Evolutionary conservation across 208 protist genomes (phyloP), one percentile per base, ranked within the genome.

Genomic region (Leishmania martiniquensis): DNA sequence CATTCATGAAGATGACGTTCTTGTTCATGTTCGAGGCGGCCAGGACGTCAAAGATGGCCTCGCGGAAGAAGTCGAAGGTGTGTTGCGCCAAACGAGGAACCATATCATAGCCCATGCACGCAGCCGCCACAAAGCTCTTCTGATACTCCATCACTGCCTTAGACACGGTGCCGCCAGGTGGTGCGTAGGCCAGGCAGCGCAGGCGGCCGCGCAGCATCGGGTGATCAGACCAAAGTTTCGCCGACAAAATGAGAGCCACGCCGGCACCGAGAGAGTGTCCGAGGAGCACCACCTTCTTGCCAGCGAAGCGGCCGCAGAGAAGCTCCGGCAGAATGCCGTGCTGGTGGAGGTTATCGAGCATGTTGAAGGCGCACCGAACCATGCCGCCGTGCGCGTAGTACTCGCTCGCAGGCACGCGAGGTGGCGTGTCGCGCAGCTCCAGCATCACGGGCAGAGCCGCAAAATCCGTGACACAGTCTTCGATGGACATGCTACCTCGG

Each of bases 241-340:
- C 90, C 13, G 89, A 86, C 42, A 98, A 77, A 34, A 98, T 85
- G 10, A 93, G 75, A 3, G 90, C 89, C 25, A 95, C 90, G 10
- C 93, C 95, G 20, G 90, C 95, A 39, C 95, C 95, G 45, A 98
- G 89, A 2, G 95, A 98, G 83, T 98, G 95, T 32, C 95, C 95
- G 2, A 98, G 65, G 2, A 98, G 72, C 34, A 96, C 85, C 7
- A 98, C 49, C 54, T 78, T 85, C 25, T 86, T 81, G 12, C 70
- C 62, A 7, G 67, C 77, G 47, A 89, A 89, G 20, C 84, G 72
- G 25, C 90, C 90, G 17, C 59, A 22, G 37, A 89, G 7, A 57
- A 98, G 72, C 71, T 59, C 10, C 37, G 87, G 59, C n/a, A 97
- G 60, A 39, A 97, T 77, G 44, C 95, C 95, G 42, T 87, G 81